Conservation (phyloP, 495 filamentous ascomycete genomes). For the Aspergillus conjunctus region DNA sequence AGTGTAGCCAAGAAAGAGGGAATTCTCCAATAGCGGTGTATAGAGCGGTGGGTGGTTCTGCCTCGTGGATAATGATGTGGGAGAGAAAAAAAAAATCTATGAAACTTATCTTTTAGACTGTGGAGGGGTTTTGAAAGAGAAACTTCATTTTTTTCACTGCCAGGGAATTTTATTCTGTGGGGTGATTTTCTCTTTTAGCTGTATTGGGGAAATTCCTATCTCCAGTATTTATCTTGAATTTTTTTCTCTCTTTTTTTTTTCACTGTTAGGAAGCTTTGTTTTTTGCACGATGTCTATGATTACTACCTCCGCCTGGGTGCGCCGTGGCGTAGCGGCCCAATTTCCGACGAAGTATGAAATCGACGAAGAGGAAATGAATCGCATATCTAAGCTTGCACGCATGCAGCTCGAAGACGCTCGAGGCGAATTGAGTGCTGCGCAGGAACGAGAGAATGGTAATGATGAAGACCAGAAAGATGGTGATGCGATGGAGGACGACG, state of each 20-base stretch:
- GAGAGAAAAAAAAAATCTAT: slow-evolving; percentile 33
- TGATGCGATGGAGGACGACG: slow-evolving; percentile 36
- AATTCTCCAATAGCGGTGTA: slow-evolving; percentile 35
- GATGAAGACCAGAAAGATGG: slow-evolving; percentile 36
- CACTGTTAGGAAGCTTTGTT: not conserved
- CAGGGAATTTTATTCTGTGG: not conserved
- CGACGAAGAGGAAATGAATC: slow-evolving; percentile 87
- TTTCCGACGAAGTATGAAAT: slow-evolving; percentile 90
- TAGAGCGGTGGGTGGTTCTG: slow-evolving; percentile 32
- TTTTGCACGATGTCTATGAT: slow-evolving; percentile 78
- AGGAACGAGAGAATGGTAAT: slow-evolving; percentile 40
- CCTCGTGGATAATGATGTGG: slow-evolving; percentile 29
- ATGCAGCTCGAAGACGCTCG: slow-evolving; percentile 91
- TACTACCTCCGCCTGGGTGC: slow-evolving; percentile 91
- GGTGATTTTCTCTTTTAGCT: not conserved
- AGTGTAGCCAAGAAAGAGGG: not conserved
- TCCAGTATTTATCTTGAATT: not conserved
- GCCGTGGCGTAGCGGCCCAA: slow-evolving; percentile 86
- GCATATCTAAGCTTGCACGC: slow-evolving; percentile 86
- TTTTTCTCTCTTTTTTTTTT: slow-evolving; percentile 13
- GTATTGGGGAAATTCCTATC: slow-evolving; percentile 10
- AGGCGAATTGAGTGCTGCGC: slow-evolving; percentile 76
- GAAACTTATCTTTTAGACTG: not conserved
- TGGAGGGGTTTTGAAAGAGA: slow-evolving; percentile 9
- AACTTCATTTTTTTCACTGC: slow-evolving; percentile 3